Evolutionary conservation across 495 filamentous ascomycete genomes (phyloP).

Genomic region (Lasiosphaeria miniovina): DNA sequence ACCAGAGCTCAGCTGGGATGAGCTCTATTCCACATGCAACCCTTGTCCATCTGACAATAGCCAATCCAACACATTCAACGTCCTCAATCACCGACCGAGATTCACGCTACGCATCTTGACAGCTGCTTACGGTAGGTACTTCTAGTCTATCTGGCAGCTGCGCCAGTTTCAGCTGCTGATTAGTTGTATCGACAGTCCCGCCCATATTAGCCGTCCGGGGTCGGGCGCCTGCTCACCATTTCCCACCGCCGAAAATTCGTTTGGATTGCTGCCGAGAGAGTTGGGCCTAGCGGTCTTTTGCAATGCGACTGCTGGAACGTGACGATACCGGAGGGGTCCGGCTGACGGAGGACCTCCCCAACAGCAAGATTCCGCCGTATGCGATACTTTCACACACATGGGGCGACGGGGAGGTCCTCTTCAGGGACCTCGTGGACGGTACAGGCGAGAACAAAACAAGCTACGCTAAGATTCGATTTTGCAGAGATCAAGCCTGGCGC

Average conservation of each 20-base stretch:
- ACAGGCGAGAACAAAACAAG: too few species aligned
- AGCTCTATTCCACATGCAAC: too few species aligned
- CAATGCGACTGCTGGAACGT: conserved; percentile 3
- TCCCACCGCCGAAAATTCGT: conserved; percentile 9
- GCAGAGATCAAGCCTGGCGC: too few species aligned
- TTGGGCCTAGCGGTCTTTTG: background rate
- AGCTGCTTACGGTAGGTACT: conserved; percentile 6
- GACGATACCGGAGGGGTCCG: conserved; percentile 1
- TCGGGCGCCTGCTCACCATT: conserved; percentile 1
- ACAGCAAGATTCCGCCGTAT: background rate
- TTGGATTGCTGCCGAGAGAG: background rate
- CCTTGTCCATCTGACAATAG: too few species aligned
- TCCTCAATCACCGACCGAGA: conserved; percentile 2
- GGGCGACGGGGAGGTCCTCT: too few species aligned
- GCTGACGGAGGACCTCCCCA: conserved; percentile 5
- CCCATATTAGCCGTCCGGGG: conserved; percentile 4
- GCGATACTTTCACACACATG: too few species aligned
- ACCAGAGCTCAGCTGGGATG: too few species aligned
- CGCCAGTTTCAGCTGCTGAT: conserved; percentile 12
- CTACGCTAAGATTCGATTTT: too few species aligned
- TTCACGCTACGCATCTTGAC: conserved; percentile 1
- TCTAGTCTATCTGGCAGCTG: conserved; percentile 5
- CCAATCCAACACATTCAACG: conserved; percentile 3
- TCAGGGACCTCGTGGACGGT: too few species aligned
- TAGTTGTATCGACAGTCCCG: background rate